These are phyloP conservation scores for Fusarium keratoplasticum DNA, from an alignment of 2,329 filamentous ascomycete species.

Conservation along the genomic window DNA sequence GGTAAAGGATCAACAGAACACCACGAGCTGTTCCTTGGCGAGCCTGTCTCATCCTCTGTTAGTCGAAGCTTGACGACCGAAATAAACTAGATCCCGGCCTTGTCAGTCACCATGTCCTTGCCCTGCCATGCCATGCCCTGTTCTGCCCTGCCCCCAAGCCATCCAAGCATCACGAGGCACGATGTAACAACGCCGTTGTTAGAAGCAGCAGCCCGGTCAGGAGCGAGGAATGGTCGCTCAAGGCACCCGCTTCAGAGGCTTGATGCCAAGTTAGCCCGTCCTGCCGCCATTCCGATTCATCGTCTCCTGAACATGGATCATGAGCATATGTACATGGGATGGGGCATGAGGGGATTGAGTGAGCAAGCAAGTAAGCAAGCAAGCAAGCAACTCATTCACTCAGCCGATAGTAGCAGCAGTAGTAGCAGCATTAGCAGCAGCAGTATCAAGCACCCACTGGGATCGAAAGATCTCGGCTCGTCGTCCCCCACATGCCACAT, in stretches of 20 bases:
- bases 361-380: neutral
- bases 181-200: conserved; percentile 8
- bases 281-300: conserved; percentile 13
- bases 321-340: neutral
- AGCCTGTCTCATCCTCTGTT: neutral
- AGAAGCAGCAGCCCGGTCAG: neutral
- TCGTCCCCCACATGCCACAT: conserved; percentile 36
- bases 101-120: conserved; percentile 8
- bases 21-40: neutral
- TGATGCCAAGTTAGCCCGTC: conserved; percentile 9
- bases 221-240: conserved; percentile 4
- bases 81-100: conserved; percentile 19
- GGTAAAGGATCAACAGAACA: conserved; percentile 6
- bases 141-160: neutral
- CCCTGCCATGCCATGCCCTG: neutral
- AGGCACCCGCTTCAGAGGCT: conserved; percentile 4
- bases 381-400: neutral
- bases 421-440: neutral
- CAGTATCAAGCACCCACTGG: conserved; percentile 5
- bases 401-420: neutral
- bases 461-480: conserved; percentile 33
- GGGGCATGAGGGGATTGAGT: conserved; percentile 1
- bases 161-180: neutral
- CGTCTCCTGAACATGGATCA: conserved; percentile 13
- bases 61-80: conserved; percentile 17